Evolutionary conservation across 208 protist genomes (phyloP), one percentile per base, ranked within the genome.

Genomic region (Endotrypanum monterogeii): DNA sequence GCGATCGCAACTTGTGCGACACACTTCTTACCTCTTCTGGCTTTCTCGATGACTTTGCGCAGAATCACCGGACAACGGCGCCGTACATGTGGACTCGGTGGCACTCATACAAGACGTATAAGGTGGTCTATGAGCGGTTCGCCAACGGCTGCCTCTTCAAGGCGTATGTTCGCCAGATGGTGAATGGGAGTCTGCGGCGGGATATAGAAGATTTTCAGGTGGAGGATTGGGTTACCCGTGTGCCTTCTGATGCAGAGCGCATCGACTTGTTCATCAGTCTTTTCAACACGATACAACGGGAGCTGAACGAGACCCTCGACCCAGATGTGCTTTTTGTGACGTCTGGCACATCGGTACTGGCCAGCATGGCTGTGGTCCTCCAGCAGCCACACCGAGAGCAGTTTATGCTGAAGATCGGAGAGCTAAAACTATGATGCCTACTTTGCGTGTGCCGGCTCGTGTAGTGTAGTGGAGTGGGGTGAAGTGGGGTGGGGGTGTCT

Each of bases 251-350:
- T 70, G 67, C 70, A 25, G 85, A 88, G 63, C 82, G 90, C 14
- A 84, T 97, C 14, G 85, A 94, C 58, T 80, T 93, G 67, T 86
- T 94, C 76, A 88, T 93, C 73, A 87, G 67, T 65, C 76, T 97
- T 7, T 74, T 88, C 72, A 87, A 78, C 48, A 79, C 91, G 30
- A 83, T 94, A 7, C 76, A 91, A 66, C 74, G 83, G 1, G 89
- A 94, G 69, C 67, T 91, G 32, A 76, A 73, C 35, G 77, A 84
- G 12, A 83, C 83, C 14, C 71, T 93, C 28, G 90, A 97, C 48
- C 90, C 90, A 0, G 92, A 97, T 68, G 82, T 94, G 48, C 77
- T 93, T 20, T 92, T 95, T 68, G 83, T 97, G 41, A 85, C 81
- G 14, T 80, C 74, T 18, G 89, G 85, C 11, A 91, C 81, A 32